Evolutionary conservation across 306 rosid species (phyloP).

Genomic region (Glycine latifolia): DNA sequence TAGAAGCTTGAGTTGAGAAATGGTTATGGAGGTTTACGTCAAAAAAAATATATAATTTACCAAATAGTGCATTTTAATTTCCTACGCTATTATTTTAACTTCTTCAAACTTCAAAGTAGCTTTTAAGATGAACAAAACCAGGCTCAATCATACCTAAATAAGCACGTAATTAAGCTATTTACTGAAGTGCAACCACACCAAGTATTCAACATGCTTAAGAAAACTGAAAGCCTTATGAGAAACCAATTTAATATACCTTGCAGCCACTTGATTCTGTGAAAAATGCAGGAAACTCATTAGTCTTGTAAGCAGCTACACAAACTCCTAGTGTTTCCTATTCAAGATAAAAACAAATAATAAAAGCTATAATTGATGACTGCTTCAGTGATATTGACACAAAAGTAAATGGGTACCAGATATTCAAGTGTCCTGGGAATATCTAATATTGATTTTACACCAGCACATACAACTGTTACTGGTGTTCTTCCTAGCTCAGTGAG

Average conservation of each 20-base stretch:
- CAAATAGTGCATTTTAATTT: background rate
- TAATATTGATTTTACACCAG: conserved; percentile 93
- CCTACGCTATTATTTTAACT: background rate
- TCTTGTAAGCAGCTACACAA: conserved; percentile 83
- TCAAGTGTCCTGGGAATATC: conserved; percentile 94
- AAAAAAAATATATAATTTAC: background rate
- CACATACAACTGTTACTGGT: conserved; percentile 89
- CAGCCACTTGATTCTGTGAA: conserved; percentile 88
- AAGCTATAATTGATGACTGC: conserved; percentile 15
- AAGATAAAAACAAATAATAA: conserved; percentile 23
- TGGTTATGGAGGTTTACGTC: background rate
- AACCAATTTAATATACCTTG: conserved; percentile 62
- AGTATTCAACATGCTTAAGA: conserved; percentile 18
- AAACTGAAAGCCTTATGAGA: background rate
- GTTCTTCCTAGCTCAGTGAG: conserved; percentile 97
- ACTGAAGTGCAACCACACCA: background rate
- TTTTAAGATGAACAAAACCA: background rate
- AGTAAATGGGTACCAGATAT: conserved; percentile 66
- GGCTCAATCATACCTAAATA: background rate
- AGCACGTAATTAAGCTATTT: background rate
- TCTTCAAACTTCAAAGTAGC: background rate
- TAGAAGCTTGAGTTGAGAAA: background rate
- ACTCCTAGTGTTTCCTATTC: conserved; percentile 92
- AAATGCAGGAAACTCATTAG: conserved; percentile 94
- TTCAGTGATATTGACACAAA: conserved; percentile 40